These are phyloP conservation scores for Russula emetica DNA, from an alignment of 768 basidiomycete species.

Conservation along the genomic window DNA sequence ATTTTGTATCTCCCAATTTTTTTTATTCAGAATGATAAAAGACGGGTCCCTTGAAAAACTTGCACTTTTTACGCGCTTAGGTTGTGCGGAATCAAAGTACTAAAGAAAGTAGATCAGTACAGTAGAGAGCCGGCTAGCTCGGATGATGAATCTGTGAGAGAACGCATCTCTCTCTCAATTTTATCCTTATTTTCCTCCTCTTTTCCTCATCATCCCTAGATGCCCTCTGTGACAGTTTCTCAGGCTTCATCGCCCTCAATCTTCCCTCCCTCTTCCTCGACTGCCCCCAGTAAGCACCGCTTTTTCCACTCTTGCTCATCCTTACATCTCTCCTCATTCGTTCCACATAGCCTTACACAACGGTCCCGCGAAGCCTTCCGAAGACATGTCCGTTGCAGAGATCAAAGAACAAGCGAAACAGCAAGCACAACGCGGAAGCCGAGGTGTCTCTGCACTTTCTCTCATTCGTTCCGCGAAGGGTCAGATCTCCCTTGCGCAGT, in stretches of 20 bases:
- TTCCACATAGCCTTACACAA: conserved; percentile 29
- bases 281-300: conserved; percentile 30
- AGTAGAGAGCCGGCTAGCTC: not conserved
- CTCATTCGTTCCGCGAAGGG: conserved; percentile 60
- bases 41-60: not conserved
- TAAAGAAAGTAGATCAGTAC: not conserved
- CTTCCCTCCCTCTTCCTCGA: conserved; percentile 33
- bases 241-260: conserved; percentile 37
- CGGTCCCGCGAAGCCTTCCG: conserved; percentile 27
- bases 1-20: no score
- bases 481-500: conserved; percentile 51
- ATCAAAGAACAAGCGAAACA: conserved; percentile 47
- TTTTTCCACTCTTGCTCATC: conserved; percentile 32
- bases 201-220: conserved; percentile 22
- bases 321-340: conserved; percentile 16
- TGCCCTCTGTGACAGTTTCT: conserved; percentile 44
- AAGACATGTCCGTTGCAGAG: conserved; percentile 41
- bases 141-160: conserved; percentile 3
- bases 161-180: not conserved
- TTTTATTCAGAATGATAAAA: not conserved
- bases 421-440: conserved; percentile 48
- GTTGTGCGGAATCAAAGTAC: not conserved
- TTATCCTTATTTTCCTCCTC: conserved; percentile 26
- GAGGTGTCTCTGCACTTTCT: conserved; percentile 54
- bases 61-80: not conserved